Conservation (phyloP, 345 rosid genomes). For the Turritis glabra region DNA sequence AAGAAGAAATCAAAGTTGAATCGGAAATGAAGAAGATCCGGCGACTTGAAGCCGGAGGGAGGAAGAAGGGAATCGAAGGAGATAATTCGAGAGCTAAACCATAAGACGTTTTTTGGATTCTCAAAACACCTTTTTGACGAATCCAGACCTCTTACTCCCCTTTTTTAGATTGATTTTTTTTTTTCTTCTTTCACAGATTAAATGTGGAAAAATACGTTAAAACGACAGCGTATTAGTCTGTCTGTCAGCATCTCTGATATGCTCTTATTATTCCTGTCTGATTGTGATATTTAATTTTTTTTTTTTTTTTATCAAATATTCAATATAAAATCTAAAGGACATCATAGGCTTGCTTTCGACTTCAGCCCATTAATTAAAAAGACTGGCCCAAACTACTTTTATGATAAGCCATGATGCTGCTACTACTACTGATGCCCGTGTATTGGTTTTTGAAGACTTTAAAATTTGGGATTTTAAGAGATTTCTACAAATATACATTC, state of each 20-base stretch:
- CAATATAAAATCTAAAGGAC: background rate
- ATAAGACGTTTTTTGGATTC: conserved; percentile 28
- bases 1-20: conserved; percentile 13
- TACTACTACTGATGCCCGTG: no score
- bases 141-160: conserved; percentile 36
- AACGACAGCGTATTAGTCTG: conserved; percentile 25
- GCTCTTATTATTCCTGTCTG: conserved; percentile 34
- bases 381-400: background rate
- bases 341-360: background rate
- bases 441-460: no score
- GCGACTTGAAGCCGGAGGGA: conserved; percentile 38
- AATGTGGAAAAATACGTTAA: conserved; percentile 6
- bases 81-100: conserved; percentile 31
- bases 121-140: conserved; percentile 36
- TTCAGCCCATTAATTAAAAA: conserved; percentile 11
- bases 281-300: background rate
- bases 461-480: no score
- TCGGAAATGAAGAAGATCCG: conserved; percentile 38
- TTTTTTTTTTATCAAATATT: background rate
- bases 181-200: background rate
- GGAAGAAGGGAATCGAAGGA: conserved; percentile 26
- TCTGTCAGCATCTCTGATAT: conserved; percentile 39
- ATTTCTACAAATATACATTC: no score
- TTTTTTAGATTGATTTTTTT: conserved; percentile 21
- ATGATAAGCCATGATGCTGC: background rate